These are phyloP conservation scores for Fusarium burgessii DNA, from an alignment of 2,329 filamentous ascomycete species.

Conservation along the genomic window DNA sequence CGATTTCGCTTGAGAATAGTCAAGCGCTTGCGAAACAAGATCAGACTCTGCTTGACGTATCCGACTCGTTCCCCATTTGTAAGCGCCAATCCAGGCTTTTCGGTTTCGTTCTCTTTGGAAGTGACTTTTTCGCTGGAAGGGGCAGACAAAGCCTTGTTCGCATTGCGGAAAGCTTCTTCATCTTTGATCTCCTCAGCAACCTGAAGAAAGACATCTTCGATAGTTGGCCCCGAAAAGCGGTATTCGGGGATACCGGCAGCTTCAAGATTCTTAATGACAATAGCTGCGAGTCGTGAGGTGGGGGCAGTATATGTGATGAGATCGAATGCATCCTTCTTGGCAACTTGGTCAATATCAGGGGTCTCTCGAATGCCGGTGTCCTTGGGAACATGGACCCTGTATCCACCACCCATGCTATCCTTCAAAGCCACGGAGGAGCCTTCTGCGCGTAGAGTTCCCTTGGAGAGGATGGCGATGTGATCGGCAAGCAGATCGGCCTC, in stretches of 20 bases:
- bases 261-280: conserved; percentile 78
- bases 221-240: conserved; percentile 87
- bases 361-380: conserved; percentile 61
- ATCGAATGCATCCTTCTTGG: conserved; percentile 73
- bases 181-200: conserved; percentile 82
- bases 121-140: conserved; percentile 40
- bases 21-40: conserved; percentile 82
- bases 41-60: conserved; percentile 75
- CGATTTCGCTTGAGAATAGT: conserved; percentile 84
- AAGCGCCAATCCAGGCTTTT: conserved; percentile 62
- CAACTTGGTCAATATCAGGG: conserved; percentile 66
- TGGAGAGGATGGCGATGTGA: conserved; percentile 88
- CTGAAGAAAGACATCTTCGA: conserved; percentile 92
- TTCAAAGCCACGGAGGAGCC: conserved; percentile 91
- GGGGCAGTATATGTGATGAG: conserved; percentile 78
- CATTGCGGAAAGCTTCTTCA: conserved; percentile 55
- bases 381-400: conserved; percentile 81
- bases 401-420: conserved; percentile 83
- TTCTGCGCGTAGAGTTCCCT: conserved; percentile 82
- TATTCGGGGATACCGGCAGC: conserved; percentile 77
- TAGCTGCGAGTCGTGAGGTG: conserved; percentile 76
- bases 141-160: conserved; percentile 35
- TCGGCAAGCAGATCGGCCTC: conserved; percentile 92
- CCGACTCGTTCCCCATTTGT: conserved; percentile 77
- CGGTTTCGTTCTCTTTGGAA: conserved; percentile 42